Evolutionary conservation across 1,284 basidiomycete species (phyloP).

Genomic region (Pterulicium gracile): DNA sequence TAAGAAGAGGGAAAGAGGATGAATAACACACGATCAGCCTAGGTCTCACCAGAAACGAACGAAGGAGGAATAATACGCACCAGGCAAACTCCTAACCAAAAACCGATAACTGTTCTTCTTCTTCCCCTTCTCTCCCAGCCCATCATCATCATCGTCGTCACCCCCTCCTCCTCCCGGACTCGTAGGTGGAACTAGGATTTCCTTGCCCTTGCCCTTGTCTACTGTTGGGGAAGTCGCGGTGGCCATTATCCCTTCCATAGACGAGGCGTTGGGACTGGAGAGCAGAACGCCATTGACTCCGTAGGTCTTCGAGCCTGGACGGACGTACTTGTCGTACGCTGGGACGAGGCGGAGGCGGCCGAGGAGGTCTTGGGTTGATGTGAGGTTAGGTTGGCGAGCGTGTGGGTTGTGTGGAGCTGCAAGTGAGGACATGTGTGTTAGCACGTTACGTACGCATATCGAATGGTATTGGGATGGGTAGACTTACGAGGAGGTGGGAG

Average conservation of each 20-base stretch:
- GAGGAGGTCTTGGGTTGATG: conserved; percentile 67
- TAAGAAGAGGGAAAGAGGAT: neutral
- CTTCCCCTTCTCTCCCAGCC: conserved; percentile 61
- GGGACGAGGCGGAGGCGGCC: conserved; percentile 53
- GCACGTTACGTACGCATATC: neutral
- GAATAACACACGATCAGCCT: no score
- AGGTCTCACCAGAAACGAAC: no score
- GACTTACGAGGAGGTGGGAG: conserved; percentile 31
- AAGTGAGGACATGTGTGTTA: conserved; percentile 3
- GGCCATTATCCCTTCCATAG: conserved; percentile 11
- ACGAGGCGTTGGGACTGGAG: conserved; percentile 12
- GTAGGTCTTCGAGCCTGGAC: conserved; percentile 26
- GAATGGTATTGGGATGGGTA: conserved; percentile 5
- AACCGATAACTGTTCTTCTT: conserved; percentile 70
- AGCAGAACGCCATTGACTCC: conserved; percentile 7
- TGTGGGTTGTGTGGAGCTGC: conserved; percentile 25
- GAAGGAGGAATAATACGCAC: conserved; percentile 27
- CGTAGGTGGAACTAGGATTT: conserved; percentile 26
- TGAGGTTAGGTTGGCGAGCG: conserved; percentile 38
- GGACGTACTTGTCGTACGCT: conserved; percentile 69
- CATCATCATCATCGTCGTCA: conserved; percentile 43
- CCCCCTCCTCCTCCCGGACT: conserved; percentile 31
- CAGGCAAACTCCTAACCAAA: conserved; percentile 66
- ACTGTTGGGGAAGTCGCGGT: conserved; percentile 14
- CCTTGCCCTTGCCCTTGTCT: conserved; percentile 60